These are phyloP conservation scores for Senecio squalidus DNA, from an alignment of 140 eudicot genomes.

Conservation along the genomic window DNA sequence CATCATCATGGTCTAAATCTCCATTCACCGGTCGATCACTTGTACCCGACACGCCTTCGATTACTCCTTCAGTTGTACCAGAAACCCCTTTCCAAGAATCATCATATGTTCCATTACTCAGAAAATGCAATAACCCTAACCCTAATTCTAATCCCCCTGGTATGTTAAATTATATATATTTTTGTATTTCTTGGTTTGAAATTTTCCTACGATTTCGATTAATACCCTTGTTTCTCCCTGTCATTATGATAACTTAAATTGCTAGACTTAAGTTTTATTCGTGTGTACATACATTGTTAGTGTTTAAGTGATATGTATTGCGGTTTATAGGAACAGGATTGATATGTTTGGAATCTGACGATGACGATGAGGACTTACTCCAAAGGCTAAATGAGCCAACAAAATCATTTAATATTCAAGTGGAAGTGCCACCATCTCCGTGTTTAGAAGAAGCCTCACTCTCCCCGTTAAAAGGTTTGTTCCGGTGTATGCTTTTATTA, in stretches of 20 bases:
- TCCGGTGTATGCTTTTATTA: not conserved
- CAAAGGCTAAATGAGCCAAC: slow-evolving; percentile 19
- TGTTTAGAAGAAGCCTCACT: slow-evolving; percentile 28
- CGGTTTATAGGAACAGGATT: too few species aligned
- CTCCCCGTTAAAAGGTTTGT: slow-evolving; percentile 29
- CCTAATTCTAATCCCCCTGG: slow-evolving; percentile 25
- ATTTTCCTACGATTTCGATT: too few species aligned
- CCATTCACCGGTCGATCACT: too few species aligned
- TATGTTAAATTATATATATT: slow-evolving; percentile 13
- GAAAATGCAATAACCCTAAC: slow-evolving; percentile 21
- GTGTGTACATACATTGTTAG: not conserved
- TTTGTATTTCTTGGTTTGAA: too few species aligned
- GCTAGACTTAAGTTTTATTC: not conserved
- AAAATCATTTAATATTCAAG: slow-evolving; percentile 26
- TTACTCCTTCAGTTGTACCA: slow-evolving; percentile 18
- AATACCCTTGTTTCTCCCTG: too few species aligned
- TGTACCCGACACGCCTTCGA: slow-evolving; percentile 3
- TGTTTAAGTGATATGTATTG: slow-evolving; percentile 1
- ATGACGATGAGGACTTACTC: slow-evolving; percentile 39
- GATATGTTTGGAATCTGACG: slow-evolving; percentile 71
- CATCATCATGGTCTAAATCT: too few species aligned
- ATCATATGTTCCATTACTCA: not conserved
- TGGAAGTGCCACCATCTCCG: slow-evolving; percentile 33
- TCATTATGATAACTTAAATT: too few species aligned
- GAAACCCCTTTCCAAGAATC: slow-evolving; percentile 22